Evolutionary conservation across 169 alveolate genomes (phyloP).

Genomic region (Babesia bovis): DNA sequence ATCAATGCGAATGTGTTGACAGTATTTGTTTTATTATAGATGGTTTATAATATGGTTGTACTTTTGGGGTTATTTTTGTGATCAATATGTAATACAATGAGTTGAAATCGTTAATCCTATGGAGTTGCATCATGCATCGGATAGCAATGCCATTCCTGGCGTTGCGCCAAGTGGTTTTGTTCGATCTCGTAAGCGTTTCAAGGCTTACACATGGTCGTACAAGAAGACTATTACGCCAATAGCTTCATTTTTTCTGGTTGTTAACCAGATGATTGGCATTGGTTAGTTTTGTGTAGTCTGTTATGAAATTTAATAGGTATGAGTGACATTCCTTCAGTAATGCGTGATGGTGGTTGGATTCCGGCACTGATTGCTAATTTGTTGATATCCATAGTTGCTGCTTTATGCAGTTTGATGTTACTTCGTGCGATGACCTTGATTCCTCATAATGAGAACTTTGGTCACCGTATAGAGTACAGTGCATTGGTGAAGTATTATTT

Average conservation of each 20-base stretch:
- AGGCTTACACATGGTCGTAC: slow-evolving; percentile 79
- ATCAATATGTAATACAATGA: not conserved
- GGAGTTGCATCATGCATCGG: not conserved
- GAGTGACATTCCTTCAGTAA: slow-evolving; percentile 70
- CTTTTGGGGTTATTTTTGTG: too few species aligned
- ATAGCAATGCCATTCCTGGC: slow-evolving; percentile 5
- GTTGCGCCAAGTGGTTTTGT: slow-evolving; percentile 20
- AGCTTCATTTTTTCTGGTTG: slow-evolving; percentile 73
- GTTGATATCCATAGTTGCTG: slow-evolving; percentile 65
- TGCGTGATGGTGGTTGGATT: slow-evolving; percentile 74
- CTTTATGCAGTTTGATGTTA: slow-evolving; percentile 74
- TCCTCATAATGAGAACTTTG: slow-evolving; percentile 76
- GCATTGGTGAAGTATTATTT: slow-evolving; percentile 74
- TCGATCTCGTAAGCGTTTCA: slow-evolving; percentile 70
- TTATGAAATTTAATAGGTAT: slow-evolving; percentile 49
- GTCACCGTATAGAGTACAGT: slow-evolving; percentile 77
- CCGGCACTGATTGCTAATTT: slow-evolving; percentile 69
- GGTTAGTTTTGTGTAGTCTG: slow-evolving; percentile 37
- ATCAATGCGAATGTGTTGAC: too few species aligned
- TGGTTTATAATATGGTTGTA: too few species aligned
- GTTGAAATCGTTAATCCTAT: not conserved
- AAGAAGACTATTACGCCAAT: slow-evolving; percentile 76
- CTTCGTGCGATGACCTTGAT: slow-evolving; percentile 76
- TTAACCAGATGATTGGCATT: slow-evolving; percentile 75
- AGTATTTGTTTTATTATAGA: too few species aligned